Conservation (phyloP, 2,329 filamentous ascomycete species). For the Colletotrichum navitas region DNA sequence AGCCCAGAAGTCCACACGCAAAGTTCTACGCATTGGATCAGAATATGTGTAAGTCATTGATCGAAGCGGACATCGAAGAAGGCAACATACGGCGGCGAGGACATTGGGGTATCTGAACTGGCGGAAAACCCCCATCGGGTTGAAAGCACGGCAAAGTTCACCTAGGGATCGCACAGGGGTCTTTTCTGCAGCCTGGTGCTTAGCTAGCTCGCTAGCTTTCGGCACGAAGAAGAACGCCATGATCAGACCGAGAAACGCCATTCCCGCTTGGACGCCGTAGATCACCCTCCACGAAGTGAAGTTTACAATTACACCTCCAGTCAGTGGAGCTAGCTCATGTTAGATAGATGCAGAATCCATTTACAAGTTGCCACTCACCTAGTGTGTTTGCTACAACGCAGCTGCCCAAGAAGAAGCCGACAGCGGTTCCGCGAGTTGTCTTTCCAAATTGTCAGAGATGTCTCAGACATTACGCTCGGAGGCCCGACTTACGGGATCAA, state of each 20-base stretch:
- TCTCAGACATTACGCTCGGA: accelerated
- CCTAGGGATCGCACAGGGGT: constrained; percentile 42
- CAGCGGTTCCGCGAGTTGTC: constrained; percentile 40
- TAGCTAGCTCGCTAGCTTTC: constrained; percentile 70
- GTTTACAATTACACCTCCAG: constrained; percentile 76
- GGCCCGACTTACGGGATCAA: constrained; percentile 33
- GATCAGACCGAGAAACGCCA: constrained; percentile 67
- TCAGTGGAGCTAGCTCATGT: constrained; percentile 33
- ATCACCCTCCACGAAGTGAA: constrained; percentile 77
- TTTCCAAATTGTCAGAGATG: background rate
- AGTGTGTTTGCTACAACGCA: constrained; percentile 41
- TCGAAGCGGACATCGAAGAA: accelerated
- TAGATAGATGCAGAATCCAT: background rate
- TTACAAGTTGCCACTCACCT: background rate
- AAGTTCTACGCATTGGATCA: constrained; percentile 25
- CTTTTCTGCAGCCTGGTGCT: constrained; percentile 68
- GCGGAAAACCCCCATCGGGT: constrained; percentile 73
- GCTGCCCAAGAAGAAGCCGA: constrained; percentile 42
- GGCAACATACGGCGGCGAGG: constrained; percentile 63
- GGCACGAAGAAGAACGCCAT: constrained; percentile 73
- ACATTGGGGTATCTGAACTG: constrained; percentile 76
- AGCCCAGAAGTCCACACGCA: constrained; percentile 62
- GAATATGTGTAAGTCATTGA: background rate
- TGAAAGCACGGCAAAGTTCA: constrained; percentile 62
- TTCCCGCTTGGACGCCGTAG: constrained; percentile 76